Percentiles rank a stretch among this genome's conserved stretches.
phyloP scores from a whole-genome alignment of 768 basidiomycete genomes.

The Mrakia hoshinonis region DNA sequence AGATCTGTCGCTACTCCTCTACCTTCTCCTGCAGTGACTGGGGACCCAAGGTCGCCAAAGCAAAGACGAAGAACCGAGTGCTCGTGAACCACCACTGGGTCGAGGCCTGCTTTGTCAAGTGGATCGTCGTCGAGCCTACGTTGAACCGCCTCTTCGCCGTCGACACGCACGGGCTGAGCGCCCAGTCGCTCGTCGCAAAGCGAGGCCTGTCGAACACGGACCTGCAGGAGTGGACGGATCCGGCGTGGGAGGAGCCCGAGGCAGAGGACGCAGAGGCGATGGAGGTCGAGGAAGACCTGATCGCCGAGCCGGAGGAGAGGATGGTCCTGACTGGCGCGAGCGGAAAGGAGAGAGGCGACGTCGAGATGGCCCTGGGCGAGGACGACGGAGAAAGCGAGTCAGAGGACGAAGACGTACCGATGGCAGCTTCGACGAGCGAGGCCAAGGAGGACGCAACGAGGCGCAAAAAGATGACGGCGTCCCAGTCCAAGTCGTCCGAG shows the following conservation, averaged over 20 bases:
- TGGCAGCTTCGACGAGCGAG: neutral
- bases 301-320: constrained; percentile 16
- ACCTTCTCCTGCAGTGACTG: constrained; percentile 30
- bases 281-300: constrained; percentile 27
- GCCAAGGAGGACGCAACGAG: constrained; percentile 26
- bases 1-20: constrained; percentile 9
- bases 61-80: constrained; percentile 69
- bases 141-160: constrained; percentile 32
- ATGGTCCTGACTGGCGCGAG: constrained; percentile 14
- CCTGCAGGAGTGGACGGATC: constrained; percentile 34
- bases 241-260: constrained; percentile 18
- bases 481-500: too few species aligned
- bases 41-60: constrained; percentile 61
- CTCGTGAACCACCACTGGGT: constrained; percentile 86
- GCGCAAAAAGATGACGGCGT: too few species aligned
- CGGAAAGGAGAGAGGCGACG: constrained; percentile 22
- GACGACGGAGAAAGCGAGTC: neutral
- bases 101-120: constrained; percentile 77
- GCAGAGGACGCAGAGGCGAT: constrained; percentile 22
- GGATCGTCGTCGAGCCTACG: constrained; percentile 43
- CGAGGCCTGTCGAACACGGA: constrained; percentile 9
- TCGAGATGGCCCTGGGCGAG: constrained; percentile 24
- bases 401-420: neutral
- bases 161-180: constrained; percentile 23
- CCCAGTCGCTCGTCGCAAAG: constrained; percentile 16